Percentiles rank a stretch among this genome's conserved stretches.
phyloP scores from a whole-genome alignment of 345 rosid genomes.

The Eucalyptus coolabah region DNA sequence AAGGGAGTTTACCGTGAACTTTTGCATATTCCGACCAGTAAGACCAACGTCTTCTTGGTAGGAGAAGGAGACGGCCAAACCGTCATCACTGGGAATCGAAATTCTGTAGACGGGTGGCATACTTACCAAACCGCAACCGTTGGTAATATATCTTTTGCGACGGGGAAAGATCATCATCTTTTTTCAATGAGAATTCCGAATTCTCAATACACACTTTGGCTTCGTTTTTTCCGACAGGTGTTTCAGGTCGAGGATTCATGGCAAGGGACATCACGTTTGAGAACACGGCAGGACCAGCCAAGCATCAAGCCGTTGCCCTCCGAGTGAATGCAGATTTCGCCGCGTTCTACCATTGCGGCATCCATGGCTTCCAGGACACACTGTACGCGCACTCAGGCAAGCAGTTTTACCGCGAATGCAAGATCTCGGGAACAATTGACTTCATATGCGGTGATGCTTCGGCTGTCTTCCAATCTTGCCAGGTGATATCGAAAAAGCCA shows the following conservation, averaged over 20 bases:
- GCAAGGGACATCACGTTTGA: conserved; percentile 56
- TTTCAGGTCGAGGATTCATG: conserved; percentile 70
- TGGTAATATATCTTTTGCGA: conserved; percentile 18
- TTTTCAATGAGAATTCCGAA: not conserved
- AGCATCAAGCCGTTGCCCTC: conserved; percentile 72
- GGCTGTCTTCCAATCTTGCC: conserved; percentile 56
- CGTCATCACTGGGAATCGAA: conserved; percentile 40
- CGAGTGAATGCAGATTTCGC: conserved; percentile 56
- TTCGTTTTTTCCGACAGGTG: conserved; percentile 19
- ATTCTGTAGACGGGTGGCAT: conserved; percentile 56
- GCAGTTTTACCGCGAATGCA: conserved; percentile 76
- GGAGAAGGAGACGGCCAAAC: conserved; percentile 62
- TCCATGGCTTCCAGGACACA: conserved; percentile 73
- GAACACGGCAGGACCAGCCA: conserved; percentile 64
- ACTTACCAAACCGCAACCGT: conserved; percentile 78
- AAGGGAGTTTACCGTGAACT: not conserved
- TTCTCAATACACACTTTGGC: not conserved
- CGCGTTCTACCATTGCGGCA: conserved; percentile 40
- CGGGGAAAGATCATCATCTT: not conserved
- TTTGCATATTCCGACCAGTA: not conserved
- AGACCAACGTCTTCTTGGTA: conserved; percentile 46
- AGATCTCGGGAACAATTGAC: conserved; percentile 63
- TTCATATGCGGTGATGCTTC: conserved; percentile 78
- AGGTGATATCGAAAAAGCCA: conserved; percentile 53
- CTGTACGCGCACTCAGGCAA: conserved; percentile 63